Base-by-base conservation (phyloP, 1,284 basidiomycete species). In the Austropuccinia psidii region DNA sequence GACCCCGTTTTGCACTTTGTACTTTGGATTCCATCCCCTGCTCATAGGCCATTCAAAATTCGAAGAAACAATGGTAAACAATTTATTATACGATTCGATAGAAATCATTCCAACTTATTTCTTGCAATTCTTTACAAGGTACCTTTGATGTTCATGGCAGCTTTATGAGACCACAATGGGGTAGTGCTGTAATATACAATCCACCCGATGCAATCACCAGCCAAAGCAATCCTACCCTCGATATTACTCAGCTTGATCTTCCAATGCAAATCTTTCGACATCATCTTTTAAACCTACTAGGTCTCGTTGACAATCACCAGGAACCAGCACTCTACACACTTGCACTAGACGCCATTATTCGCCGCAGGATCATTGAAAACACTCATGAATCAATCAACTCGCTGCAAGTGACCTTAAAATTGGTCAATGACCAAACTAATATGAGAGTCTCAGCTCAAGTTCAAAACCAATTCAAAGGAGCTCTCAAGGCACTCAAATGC, bases 131-230 rank as follows among this genome's bases (percentile, higher is more conserved):
- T 45, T 11, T 41, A 2, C 15, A 35, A 70, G 67, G 67, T 0
- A 47, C 55, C 15, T 24, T 70, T 13, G 67, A 70, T 27, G 19
- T 21, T 2, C 35, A 77, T 9, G 75, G 74, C 1, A 86, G 89
- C 9, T 98, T 98, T 84, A 85, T 97, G 29, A 84, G 96, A 1
- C 95, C 96, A 0, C 95, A 98, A 81, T 96, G 92, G 89, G 95
- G 96, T 49, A 89, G 92, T 17, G 90, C 98, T 58, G 86, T 90
- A 68, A 85, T 98, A 65, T 82, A 88, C 77, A 93, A 96, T 79
- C 85, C 86, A 33, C 83, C 83, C 7, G 31, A 80, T 19, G 75
- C 64, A 35, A 73, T 74, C 72, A 76, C 76, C 27, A 78, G 75
- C 65, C 78, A 73, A 78, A 79, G 76, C 74, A 77, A 39, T 79